Evolutionary conservation across 192 early-diverging fungal species (phyloP).

Genomic region (Podila horticola): DNA sequence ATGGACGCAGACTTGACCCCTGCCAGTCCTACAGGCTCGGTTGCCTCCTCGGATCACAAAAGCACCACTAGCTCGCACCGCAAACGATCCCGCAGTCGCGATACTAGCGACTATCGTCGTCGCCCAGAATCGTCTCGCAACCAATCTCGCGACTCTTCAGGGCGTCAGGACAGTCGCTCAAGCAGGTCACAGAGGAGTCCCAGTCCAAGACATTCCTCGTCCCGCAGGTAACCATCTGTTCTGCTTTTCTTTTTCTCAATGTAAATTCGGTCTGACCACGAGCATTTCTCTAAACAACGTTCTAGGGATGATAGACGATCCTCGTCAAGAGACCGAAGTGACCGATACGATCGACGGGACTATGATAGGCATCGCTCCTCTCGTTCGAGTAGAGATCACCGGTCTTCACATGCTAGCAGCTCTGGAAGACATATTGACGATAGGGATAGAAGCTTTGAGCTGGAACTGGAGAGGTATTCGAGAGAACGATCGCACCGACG

Average conservation of each 20-base stretch:
- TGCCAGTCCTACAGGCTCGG: constrained; percentile 29
- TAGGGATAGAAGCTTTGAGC: constrained; percentile 43
- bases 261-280: background rate
- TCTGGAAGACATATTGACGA: constrained; percentile 36
- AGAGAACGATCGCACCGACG: constrained; percentile 29
- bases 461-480: constrained; percentile 38
- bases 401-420: constrained; percentile 32
- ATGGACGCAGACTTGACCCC: constrained; percentile 13
- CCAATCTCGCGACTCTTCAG: constrained; percentile 20
- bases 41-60: constrained; percentile 25
- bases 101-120: constrained; percentile 23
- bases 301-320: constrained; percentile 37
- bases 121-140: constrained; percentile 3
- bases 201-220: constrained; percentile 33
- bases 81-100: constrained; percentile 29
- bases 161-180: constrained; percentile 21
- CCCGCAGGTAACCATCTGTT: constrained; percentile 24
- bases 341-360: constrained; percentile 24
- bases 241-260: background rate
- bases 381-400: constrained; percentile 25
- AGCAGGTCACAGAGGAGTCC: constrained; percentile 32
- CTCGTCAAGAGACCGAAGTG: constrained; percentile 6
- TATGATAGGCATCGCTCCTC: constrained; percentile 39
- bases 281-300: background rate
- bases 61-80: constrained; percentile 29